Evolutionary conservation across 1,284 basidiomycete species (phyloP).

Genomic region (Puccinia coronata): DNA sequence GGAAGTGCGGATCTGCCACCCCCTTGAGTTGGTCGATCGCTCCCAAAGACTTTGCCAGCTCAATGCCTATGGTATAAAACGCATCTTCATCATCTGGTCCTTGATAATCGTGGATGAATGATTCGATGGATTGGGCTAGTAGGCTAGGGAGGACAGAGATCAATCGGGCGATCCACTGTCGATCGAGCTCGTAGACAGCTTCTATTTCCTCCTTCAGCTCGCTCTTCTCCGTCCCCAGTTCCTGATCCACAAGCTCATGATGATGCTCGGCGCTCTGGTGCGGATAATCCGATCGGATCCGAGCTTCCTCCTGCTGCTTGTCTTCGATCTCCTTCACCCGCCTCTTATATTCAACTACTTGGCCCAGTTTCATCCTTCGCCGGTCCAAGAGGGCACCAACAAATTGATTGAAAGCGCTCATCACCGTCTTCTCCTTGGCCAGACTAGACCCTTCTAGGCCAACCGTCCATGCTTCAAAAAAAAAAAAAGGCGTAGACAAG

Average conservation of each 20-base stretch:
- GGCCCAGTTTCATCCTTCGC: neutral
- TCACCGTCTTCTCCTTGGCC: neutral
- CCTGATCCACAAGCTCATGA: neutral
- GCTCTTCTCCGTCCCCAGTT: neutral
- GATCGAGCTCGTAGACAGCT: neutral
- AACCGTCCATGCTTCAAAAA: conserved; percentile 13
- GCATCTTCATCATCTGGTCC: neutral
- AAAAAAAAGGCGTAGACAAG: too few species aligned
- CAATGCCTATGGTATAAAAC: neutral
- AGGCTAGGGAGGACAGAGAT: neutral
- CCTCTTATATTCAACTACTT: conserved; percentile 3
- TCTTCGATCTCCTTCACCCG: neutral
- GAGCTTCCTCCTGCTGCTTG: neutral
- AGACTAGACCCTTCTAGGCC: conserved; percentile 19
- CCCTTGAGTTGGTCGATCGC: neutral
- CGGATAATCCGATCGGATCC: neutral
- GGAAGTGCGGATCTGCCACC: neutral
- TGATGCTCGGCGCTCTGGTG: neutral
- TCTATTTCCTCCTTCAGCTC: conserved; percentile 5
- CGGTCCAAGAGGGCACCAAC: neutral
- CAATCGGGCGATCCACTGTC: neutral
- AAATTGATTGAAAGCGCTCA: neutral
- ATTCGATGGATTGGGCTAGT: neutral
- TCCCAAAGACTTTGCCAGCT: neutral
- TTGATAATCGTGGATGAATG: neutral